Base-by-base conservation (phyloP, 2,329 filamentous ascomycete genomes). In the Diplodia seriata region DNA sequence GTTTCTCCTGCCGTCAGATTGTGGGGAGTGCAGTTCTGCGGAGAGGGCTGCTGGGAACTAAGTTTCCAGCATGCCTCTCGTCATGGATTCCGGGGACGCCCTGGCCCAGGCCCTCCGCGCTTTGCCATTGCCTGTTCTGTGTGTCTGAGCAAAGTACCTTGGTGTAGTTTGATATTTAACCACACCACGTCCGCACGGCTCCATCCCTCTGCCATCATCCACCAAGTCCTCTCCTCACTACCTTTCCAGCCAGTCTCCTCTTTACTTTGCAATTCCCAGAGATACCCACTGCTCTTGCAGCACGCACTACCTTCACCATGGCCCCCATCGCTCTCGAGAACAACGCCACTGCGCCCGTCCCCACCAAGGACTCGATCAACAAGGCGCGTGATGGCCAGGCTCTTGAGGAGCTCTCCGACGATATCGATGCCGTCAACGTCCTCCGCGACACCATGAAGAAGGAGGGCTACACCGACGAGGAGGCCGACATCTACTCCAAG, bases 361-460 rank as follows among this genome's bases (percentile, higher is more conserved):
- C 72, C 72, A 51, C 80, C 68, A 75, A 76, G 29, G 78, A 82
- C 71, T 74, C 77, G 74, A 81, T 83, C 75, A 78, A 81, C 75
- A 79, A 82, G 76, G 80, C 83, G 73, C 83, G 81, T 66, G 84
- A 88, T 75, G 86, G 86, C 54, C 82, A 84, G 40, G 85, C 85
- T 23, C 82, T 88, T 36, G 86, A 89, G 74, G 83, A 84, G 3
- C 82, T 84, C 12, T 87, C 86, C 9, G 87, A 89, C 72, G 81
- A 85, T 71, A 85, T 89, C 72, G 86, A 89, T 74, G 79, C 82
- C 26, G 85, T 89, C 76, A 89, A 89, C 73, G 80, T 89, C 65
- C 81, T 87, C 72, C 88, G 87, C 73, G 84, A 82, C 65, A 81
- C 82, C 66, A 75, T 87, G 72, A 83, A 84, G 70, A 84, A 82